These are phyloP conservation scores for Microcos paniculata DNA, from an alignment of 345 rosid genomes.

Conservation along the genomic window DNA sequence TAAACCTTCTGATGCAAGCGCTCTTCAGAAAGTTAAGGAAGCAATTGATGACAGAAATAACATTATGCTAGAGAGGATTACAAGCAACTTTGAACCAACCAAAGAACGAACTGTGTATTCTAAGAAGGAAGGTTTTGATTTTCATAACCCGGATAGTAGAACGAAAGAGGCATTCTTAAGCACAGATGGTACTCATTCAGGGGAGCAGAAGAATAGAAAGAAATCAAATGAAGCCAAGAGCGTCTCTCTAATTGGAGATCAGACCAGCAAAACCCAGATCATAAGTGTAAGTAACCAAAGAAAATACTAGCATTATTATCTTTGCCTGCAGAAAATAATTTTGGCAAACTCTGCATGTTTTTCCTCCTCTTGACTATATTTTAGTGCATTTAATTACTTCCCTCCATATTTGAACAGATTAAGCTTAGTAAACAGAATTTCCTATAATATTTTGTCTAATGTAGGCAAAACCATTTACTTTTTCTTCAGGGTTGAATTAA, in stretches of 20 bases:
- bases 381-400: neutral
- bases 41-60: constrained; percentile 1
- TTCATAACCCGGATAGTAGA: constrained; percentile 29
- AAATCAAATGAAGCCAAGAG: constrained; percentile 18
- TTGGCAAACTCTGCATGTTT: neutral
- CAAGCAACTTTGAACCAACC: constrained; percentile 18
- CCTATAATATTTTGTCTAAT: neutral
- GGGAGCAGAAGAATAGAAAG: constrained; percentile 12
- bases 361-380: neutral
- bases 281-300: constrained; percentile 22
- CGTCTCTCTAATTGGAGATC: constrained; percentile 10
- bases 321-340: neutral
- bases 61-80: constrained; percentile 15
- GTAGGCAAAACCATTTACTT: neutral
- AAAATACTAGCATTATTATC: neutral
- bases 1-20: neutral
- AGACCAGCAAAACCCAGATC: constrained; percentile 11
- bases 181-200: neutral
- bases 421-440: neutral
- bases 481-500: neutral
- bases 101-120: constrained; percentile 2
- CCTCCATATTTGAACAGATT: neutral
- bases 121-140: constrained; percentile 25
- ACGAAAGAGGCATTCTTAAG: constrained; percentile 16
- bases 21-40: constrained; percentile 10